phyloP scores from a whole-genome alignment of 2,329 filamentous ascomycete genomes.

The Didymella segeticola region DNA sequence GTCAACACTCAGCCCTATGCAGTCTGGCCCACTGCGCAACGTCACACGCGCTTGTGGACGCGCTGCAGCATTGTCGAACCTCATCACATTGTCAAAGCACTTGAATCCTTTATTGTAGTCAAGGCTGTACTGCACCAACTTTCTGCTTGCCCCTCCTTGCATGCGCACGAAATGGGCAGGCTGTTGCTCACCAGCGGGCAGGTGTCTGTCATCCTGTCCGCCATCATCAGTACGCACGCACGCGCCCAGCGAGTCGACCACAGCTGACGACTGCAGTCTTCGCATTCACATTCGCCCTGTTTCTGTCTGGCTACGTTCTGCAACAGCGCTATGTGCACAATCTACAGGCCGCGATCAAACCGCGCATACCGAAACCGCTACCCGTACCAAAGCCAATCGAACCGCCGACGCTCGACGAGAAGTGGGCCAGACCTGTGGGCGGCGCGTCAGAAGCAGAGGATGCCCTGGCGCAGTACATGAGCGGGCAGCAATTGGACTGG shows the following conservation, averaged over 20 bases:
- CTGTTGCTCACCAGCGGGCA: conserved; percentile 73
- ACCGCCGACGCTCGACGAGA: conserved; percentile 44
- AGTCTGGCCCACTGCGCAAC: conserved; percentile 27
- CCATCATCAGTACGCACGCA: conserved; percentile 63
- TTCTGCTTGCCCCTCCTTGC: conserved; percentile 18
- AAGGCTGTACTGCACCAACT: neutral
- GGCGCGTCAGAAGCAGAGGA: conserved; percentile 38
- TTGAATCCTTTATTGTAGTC: no score
- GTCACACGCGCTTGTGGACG: conserved; percentile 40
- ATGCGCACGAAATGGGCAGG: conserved; percentile 37
- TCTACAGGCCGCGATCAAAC: conserved; percentile 75
- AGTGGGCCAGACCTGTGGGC: conserved; percentile 47
- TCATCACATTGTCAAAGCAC: no score
- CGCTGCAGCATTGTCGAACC: conserved; percentile 8
- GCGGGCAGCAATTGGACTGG: conserved; percentile 53
- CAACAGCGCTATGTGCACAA: conserved; percentile 85
- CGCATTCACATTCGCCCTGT: conserved; percentile 80
- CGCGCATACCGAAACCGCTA: conserved; percentile 54
- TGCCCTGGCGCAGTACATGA: conserved; percentile 40
- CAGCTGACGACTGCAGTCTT: conserved; percentile 59
- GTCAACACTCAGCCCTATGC: conserved; percentile 27
- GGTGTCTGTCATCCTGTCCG: conserved; percentile 72
- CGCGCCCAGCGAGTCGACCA: neutral
- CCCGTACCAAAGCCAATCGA: conserved; percentile 41
- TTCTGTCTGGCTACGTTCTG: conserved; percentile 84